Conservation (phyloP, 768 basidiomycete species). For the Lactarius hengduanensis region DNA sequence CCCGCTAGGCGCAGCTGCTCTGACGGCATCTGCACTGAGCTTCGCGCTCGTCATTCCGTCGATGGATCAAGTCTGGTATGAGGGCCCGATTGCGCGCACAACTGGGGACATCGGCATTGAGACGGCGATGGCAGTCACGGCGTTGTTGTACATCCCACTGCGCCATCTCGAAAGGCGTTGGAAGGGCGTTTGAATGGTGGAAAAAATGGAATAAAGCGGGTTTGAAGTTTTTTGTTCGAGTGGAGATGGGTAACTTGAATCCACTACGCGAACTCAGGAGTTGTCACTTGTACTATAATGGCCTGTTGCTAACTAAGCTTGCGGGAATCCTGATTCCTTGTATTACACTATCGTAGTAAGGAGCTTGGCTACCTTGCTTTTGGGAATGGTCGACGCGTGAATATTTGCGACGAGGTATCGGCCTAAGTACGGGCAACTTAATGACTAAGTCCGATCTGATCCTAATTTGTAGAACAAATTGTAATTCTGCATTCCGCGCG, state of each 20-base stretch:
- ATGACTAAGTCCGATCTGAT: no score
- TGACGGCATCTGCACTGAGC: constrained; percentile 48
- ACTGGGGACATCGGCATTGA: constrained; percentile 75
- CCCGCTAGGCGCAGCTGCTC: constrained; percentile 62
- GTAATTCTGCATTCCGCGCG: no score
- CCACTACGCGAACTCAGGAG: no score
- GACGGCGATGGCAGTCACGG: constrained; percentile 50
- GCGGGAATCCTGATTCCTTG: no score
- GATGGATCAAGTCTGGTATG: constrained; percentile 72
- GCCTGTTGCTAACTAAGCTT: no score
- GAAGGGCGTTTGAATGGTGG: constrained; percentile 9
- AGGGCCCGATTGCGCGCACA: constrained; percentile 60
- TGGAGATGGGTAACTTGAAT: neutral
- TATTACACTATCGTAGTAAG: no score
- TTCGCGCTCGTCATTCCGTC: constrained; percentile 60
- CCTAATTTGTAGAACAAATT: no score
- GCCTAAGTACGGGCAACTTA: no score
- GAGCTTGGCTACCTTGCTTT: no score
- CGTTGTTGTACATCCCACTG: constrained; percentile 53
- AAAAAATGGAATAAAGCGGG: neutral
- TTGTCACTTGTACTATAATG: no score
- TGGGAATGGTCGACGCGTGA: no score
- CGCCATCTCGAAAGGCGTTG: constrained; percentile 38
- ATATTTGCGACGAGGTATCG: no score
- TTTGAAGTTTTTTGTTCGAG: neutral